Evolutionary conservation across 257 asterid genomes (phyloP), one percentile per base, ranked within the genome.

Genomic region (Solanum pennellii): DNA sequence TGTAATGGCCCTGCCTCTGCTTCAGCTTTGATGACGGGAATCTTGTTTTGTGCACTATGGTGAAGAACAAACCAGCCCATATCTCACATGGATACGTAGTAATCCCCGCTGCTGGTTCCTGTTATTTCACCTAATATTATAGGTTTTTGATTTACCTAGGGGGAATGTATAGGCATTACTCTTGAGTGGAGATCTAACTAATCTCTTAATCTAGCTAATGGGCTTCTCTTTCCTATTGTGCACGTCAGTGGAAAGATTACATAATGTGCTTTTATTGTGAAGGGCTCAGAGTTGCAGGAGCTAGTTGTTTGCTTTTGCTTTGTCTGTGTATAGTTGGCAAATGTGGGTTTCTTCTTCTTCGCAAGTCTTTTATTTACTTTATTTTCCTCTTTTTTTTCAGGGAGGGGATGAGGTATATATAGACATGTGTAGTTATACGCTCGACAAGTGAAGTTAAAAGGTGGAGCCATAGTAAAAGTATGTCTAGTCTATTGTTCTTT

Each of bases 1-100:
- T 82, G 94, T 97, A 25, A 96, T 97, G 99, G 97, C 99, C 47
- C 90, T 97, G 83, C 99, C 99, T 88, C 91, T 97, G 89, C 95
- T 94, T 91, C 98, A 94, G 90, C 94, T 93, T 84, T 96, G 94
- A 90, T 41, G 83, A 66, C 52, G 18, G 29, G 72, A 86, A 87
- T 41, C 79, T 37, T 12, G 47, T 5, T 4, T 44, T 23, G 31
- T 74, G 71, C 69, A 49, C 69, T 18, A 29, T 2, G 10, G 44
- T 45, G 29, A 49, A 29, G 85, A 47, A 49, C 29, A 18, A 27
- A 80, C 68, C 42, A 82, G 45, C 27, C 20, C 33, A 82, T 16
- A 45, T 47, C 44, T 47, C 44, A 23, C 20, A 49, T 76, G 18
- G 84, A 80, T 80, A 49, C 33, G 20, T 82, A 49, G 85, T 49